Conservation (phyloP, 2,329 filamentous ascomycete species). For the Microdochium paspali region DNA sequence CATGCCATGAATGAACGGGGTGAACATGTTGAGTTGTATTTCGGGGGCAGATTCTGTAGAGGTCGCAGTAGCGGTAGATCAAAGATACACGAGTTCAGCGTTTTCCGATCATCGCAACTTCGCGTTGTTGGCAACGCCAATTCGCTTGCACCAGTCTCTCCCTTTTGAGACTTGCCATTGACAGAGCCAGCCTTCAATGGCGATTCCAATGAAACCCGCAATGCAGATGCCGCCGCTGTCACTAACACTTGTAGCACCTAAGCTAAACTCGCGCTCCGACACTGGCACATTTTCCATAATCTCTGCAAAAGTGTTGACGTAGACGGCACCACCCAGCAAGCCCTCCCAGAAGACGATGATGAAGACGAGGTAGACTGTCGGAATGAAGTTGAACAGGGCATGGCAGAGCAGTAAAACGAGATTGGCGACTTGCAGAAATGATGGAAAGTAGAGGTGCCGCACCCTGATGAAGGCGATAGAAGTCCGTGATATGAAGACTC, state of each 20-base stretch:
- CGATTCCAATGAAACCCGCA: conserved; percentile 76
- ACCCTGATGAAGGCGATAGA: conserved; percentile 82
- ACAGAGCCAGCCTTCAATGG: conserved; percentile 73
- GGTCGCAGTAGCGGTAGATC: no score
- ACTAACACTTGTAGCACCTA: conserved; percentile 84
- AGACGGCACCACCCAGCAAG: conserved; percentile 79
- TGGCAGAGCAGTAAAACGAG: conserved; percentile 65
- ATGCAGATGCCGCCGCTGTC: conserved; percentile 87
- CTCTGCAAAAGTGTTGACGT: conserved; percentile 92
- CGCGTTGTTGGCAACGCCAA: conserved; percentile 22
- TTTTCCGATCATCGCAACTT: neutral
- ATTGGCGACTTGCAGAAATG: conserved; percentile 73
- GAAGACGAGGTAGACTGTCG: conserved; percentile 80
- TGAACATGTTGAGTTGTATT: no score
- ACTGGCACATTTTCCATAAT: conserved; percentile 75
- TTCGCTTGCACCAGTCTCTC: conserved; percentile 60
- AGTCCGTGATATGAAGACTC: conserved; percentile 89
- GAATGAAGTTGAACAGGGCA: conserved; percentile 71
- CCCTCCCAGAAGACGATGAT: conserved; percentile 89
- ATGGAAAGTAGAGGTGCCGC: conserved; percentile 71
- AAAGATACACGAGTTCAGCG: no score
- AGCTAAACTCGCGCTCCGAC: conserved; percentile 80
- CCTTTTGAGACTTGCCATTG: conserved; percentile 77
- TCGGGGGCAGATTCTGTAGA: no score
- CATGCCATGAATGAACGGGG: no score